These are phyloP conservation scores for Aspergillus melleus DNA, from an alignment of 2,329 filamentous ascomycete species.

Conservation along the genomic window DNA sequence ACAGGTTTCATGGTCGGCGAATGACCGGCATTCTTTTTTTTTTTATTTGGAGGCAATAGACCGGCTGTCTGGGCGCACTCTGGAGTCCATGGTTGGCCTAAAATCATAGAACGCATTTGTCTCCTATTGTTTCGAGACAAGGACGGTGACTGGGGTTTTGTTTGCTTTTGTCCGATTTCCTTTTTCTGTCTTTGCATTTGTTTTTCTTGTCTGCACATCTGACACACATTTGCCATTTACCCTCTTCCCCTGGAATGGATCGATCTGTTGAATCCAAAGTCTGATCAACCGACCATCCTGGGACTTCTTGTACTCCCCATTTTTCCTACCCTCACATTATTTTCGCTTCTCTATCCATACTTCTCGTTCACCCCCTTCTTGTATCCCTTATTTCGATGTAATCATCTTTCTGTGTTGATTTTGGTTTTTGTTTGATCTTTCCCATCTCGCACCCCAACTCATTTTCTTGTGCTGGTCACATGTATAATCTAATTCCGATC, in stretches of 20 bases:
- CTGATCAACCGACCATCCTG: conserved; percentile 15
- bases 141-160: conserved; percentile 28
- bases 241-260: neutral
- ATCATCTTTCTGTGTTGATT: conserved; percentile 27
- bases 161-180: conserved; percentile 7
- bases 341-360: conserved; percentile 19
- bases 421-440: conserved; percentile 16
- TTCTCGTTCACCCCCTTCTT: conserved; percentile 11
- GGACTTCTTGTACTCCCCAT: conserved; percentile 43
- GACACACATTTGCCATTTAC: neutral
- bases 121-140: conserved; percentile 16
- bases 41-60: conserved; percentile 8
- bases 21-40: conserved; percentile 9
- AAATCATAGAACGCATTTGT: conserved; percentile 25
- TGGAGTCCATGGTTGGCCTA: conserved; percentile 19
- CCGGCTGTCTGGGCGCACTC: conserved; percentile 16
- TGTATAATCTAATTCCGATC: conserved; percentile 39
- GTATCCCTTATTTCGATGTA: conserved; percentile 27
- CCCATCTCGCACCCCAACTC: conserved; percentile 17
- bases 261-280: neutral
- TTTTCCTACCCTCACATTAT: conserved; percentile 22
- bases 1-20: conserved; percentile 9
- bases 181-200: conserved; percentile 5
- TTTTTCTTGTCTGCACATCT: neutral
- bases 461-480: conserved; percentile 43